phyloP scores from a whole-genome alignment of 1,284 basidiomycete genomes.

The Cryptococcus jaspeensis region DNA sequence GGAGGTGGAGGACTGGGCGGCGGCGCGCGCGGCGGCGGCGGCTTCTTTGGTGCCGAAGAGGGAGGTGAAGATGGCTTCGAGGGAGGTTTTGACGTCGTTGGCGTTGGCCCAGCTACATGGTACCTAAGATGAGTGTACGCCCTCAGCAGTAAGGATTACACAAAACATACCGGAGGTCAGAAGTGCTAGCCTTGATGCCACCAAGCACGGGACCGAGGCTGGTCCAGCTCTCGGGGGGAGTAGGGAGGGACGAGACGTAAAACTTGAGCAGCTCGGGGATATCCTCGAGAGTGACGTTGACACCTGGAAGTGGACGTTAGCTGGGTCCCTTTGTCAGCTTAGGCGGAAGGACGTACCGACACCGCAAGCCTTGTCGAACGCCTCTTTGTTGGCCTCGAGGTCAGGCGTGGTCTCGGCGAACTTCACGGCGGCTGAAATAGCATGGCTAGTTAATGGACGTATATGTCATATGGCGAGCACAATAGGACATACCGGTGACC shows the following conservation, averaged over 20 bases:
- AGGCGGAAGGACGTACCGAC: conserved; percentile 64
- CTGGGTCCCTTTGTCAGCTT: not conserved
- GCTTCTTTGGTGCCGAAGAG: conserved; percentile 75
- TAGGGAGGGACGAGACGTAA: conserved; percentile 60
- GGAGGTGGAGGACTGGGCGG: conserved; percentile 63
- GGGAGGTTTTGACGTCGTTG: conserved; percentile 81
- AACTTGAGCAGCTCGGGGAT: conserved; percentile 62
- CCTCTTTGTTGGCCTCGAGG: conserved; percentile 61
- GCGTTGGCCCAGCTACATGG: conserved; percentile 78
- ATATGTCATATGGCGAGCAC: not conserved
- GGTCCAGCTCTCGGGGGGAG: conserved; percentile 66
- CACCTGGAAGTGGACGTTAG: conserved; percentile 58
- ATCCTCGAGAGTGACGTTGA: conserved; percentile 71
- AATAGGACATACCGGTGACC: conserved; percentile 65
- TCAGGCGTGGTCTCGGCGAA: conserved; percentile 65
- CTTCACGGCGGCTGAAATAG: conserved; percentile 67
- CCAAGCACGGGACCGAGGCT: conserved; percentile 69
- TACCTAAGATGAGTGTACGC: not conserved
- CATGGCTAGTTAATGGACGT: conserved; percentile 1
- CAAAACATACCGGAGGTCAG: conserved; percentile 57
- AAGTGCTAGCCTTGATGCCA: conserved; percentile 63
- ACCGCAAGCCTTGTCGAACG: conserved; percentile 80
- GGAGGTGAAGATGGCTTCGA: conserved; percentile 72
- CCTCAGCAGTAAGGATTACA: not conserved
- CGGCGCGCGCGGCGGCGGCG: conserved; percentile 60